Conservation (phyloP, 1,284 basidiomycete species). For the Ustilago curta region DNA sequence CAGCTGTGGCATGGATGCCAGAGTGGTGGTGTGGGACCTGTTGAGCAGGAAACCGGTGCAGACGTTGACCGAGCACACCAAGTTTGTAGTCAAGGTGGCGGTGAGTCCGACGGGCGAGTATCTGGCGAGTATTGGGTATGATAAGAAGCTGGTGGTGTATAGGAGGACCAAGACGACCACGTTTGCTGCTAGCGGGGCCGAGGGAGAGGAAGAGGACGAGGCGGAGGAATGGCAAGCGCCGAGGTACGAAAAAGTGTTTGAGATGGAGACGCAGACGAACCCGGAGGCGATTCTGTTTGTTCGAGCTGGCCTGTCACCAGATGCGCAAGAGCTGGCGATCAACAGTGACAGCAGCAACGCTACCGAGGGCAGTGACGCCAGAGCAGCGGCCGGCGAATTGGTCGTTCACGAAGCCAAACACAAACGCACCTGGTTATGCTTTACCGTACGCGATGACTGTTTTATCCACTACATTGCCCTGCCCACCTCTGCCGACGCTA, state of each 20-base stretch:
- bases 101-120: constrained; percentile 52
- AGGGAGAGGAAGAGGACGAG: constrained; percentile 23
- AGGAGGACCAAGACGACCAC: constrained; percentile 16
- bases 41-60: constrained; percentile 41
- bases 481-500: constrained; percentile 34
- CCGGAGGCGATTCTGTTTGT: constrained; percentile 64
- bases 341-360: background rate
- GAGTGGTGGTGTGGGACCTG: constrained; percentile 62
- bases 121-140: constrained; percentile 62
- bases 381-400: constrained; percentile 16
- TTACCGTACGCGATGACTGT: constrained; percentile 53
- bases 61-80: constrained; percentile 53
- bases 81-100: constrained; percentile 61
- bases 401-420: constrained; percentile 18
- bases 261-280: constrained; percentile 54
- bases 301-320: constrained; percentile 30
- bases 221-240: constrained; percentile 31
- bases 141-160: constrained; percentile 60
- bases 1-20: constrained; percentile 63
- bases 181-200: constrained; percentile 3
- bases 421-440: constrained; percentile 57
- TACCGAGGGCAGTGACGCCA: background rate
- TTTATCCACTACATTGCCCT: constrained; percentile 61
- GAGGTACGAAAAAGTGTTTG: constrained; percentile 45
- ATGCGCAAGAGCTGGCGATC: background rate